These are phyloP conservation scores for Saturnispora serradocipensis DNA, from an alignment of 805 yeast genomes.

Conservation along the genomic window DNA sequence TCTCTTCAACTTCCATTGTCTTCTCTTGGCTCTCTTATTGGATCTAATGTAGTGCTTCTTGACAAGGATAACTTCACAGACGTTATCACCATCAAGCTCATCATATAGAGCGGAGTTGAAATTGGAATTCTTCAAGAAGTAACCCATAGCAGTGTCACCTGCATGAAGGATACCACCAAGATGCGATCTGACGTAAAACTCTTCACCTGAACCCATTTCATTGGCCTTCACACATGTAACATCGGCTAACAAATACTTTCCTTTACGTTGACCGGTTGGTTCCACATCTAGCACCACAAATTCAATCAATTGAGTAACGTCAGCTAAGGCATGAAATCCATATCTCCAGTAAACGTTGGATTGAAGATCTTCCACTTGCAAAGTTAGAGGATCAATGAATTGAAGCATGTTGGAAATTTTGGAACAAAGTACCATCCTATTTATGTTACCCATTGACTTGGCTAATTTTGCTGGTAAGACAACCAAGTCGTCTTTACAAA, in stretches of 20 bases:
- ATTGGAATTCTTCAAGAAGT: slow-evolving; percentile 74
- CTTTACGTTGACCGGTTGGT: slow-evolving; percentile 72
- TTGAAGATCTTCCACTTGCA: slow-evolving; percentile 67
- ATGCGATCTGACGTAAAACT: slow-evolving; percentile 81
- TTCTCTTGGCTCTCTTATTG: slow-evolving; percentile 62
- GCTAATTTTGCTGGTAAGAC: slow-evolving; percentile 86
- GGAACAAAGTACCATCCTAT: slow-evolving; percentile 76
- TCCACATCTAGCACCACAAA: slow-evolving; percentile 91
- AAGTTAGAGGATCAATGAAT: slow-evolving; percentile 75
- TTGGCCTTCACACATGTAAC: slow-evolving; percentile 81
- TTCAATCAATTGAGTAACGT: slow-evolving; percentile 68
- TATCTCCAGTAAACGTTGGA: slow-evolving; percentile 71
- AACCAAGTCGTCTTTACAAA: slow-evolving; percentile 94
- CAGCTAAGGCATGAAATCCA: slow-evolving; percentile 71
- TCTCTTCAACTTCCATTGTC: slow-evolving; percentile 89
- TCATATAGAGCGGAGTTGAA: slow-evolving; percentile 87
- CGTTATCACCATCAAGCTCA: slow-evolving; percentile 45
- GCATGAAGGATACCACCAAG: slow-evolving; percentile 92
- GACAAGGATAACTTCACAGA: slow-evolving; percentile 81
- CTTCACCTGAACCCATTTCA: slow-evolving; percentile 74
- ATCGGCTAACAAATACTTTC: slow-evolving; percentile 79
- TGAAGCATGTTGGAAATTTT: slow-evolving; percentile 77
- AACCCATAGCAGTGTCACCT: slow-evolving; percentile 93
- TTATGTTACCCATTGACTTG: slow-evolving; percentile 68
- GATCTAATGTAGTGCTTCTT: slow-evolving; percentile 84